phyloP scores from a whole-genome alignment of 345 rosid species.

The Corchorus olitorius region DNA sequence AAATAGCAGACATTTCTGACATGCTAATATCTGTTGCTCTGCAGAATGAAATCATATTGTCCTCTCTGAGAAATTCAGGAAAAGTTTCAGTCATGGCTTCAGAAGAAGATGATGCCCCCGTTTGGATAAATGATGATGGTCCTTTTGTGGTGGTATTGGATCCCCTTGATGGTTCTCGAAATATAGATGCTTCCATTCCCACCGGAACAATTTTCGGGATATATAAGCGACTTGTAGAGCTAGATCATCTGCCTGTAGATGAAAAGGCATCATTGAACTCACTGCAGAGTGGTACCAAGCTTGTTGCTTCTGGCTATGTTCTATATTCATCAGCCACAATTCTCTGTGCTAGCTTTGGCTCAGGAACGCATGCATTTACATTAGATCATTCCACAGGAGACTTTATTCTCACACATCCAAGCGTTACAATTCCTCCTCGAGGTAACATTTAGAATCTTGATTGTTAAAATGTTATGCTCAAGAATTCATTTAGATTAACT shows the following conservation, averaged over 20 bases:
- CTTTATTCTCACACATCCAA: constrained; percentile 79
- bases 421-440: constrained; percentile 76
- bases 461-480: background rate
- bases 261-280: constrained; percentile 80
- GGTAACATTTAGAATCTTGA: constrained; percentile 40
- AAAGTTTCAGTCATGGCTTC: constrained; percentile 96
- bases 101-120: constrained; percentile 77
- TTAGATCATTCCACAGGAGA: constrained; percentile 86
- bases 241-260: constrained; percentile 69
- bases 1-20: background rate
- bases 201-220: constrained; percentile 90
- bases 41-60: constrained; percentile 83
- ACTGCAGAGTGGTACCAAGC: constrained; percentile 73
- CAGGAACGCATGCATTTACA: constrained; percentile 91
- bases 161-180: constrained; percentile 94
- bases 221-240: constrained; percentile 66
- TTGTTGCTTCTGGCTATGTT: constrained; percentile 84
- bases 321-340: constrained; percentile 93
- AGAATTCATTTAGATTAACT: background rate
- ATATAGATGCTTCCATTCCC: constrained; percentile 90
- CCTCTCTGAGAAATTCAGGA: constrained; percentile 75
- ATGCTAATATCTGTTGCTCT: constrained; percentile 20
- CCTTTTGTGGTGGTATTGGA: constrained; percentile 83
- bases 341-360: constrained; percentile 80
- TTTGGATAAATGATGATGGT: constrained; percentile 73